phyloP scores from a whole-genome alignment of 1,284 basidiomycete species.

The Trichosporon faecale region DNA sequence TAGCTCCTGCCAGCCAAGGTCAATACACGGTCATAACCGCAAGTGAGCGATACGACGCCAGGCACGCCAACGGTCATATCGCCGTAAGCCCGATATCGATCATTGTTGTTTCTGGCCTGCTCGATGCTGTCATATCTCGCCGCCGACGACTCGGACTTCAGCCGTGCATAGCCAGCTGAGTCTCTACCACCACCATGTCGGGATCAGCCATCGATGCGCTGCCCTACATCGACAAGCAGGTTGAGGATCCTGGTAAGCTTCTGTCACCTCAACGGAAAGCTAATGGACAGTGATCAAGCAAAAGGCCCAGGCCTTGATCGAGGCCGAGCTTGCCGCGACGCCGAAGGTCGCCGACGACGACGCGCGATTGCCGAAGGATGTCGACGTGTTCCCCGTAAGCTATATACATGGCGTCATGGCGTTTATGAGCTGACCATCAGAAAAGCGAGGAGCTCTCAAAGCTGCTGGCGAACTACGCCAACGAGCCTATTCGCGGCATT shows the following conservation, averaged over 20 bases:
- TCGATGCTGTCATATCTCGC: slow-evolving; percentile 11
- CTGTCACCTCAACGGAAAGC: slow-evolving; percentile 30
- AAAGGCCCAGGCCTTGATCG: slow-evolving; percentile 45
- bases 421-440: slow-evolving; percentile 23
- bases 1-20: neutral
- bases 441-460: slow-evolving; percentile 58
- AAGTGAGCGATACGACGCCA: neutral
- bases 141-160: neutral
- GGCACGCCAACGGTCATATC: slow-evolving; percentile 11
- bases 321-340: slow-evolving; percentile 45
- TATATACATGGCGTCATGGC: slow-evolving; percentile 12
- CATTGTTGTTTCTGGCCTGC: slow-evolving; percentile 5
- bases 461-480: slow-evolving; percentile 65
- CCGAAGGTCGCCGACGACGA: slow-evolving; percentile 55
- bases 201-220: slow-evolving; percentile 66
- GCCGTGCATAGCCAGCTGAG: neutral
- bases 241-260: slow-evolving; percentile 71
- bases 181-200: slow-evolving; percentile 31
- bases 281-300: slow-evolving; percentile 34
- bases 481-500: slow-evolving; percentile 59
- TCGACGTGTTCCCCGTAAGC: slow-evolving; percentile 53
- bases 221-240: slow-evolving; percentile 91
- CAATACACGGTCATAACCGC: slow-evolving; percentile 5
- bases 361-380: slow-evolving; percentile 66
- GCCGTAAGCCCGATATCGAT: slow-evolving; percentile 16